Evolutionary conservation across 768 basidiomycete genomes (phyloP).

Genomic region (Paxillus rubicundulus): DNA sequence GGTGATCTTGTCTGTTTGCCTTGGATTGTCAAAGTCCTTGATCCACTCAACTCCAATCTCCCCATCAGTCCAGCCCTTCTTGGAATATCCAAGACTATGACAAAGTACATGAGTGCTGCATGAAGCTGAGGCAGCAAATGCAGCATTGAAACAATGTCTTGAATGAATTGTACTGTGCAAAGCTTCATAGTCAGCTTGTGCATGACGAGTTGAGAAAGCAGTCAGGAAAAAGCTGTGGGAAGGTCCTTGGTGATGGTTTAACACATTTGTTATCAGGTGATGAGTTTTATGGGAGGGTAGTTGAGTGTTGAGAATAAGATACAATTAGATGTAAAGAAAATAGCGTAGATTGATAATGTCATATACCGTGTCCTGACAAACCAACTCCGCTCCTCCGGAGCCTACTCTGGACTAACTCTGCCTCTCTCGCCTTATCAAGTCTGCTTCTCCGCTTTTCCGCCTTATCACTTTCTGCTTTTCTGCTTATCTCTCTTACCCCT

Average conservation of each 20-base stretch:
- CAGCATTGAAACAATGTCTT: too few relatives aligned
- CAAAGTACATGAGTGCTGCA: slow-evolving; percentile 12
- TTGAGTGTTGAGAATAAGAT: slow-evolving; percentile 3
- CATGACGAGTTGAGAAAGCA: neutral
- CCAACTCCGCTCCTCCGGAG: too few relatives aligned
- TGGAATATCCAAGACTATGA: slow-evolving; percentile 9
- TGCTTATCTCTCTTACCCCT: too few relatives aligned
- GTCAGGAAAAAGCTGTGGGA: neutral
- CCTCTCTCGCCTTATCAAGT: too few relatives aligned
- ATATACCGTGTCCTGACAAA: too few relatives aligned
- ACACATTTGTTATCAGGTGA: neutral
- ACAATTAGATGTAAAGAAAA: too few relatives aligned
- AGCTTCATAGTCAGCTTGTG: neutral
- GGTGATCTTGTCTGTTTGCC: slow-evolving; percentile 22
- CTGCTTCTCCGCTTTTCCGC: too few relatives aligned
- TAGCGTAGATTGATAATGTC: too few relatives aligned
- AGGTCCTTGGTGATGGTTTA: slow-evolving; percentile 1
- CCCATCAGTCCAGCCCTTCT: slow-evolving; percentile 30
- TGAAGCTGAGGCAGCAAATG: too few relatives aligned
- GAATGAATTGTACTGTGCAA: slow-evolving; percentile 6
- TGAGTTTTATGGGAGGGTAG: slow-evolving; percentile 7
- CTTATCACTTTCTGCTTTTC: too few relatives aligned
- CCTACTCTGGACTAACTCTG: too few relatives aligned
- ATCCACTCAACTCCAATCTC: slow-evolving; percentile 28
- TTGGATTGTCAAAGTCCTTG: slow-evolving; percentile 35